phyloP scores from a whole-genome alignment of 2,329 filamentous ascomycete genomes.

The Colletotrichum tropicale region DNA sequence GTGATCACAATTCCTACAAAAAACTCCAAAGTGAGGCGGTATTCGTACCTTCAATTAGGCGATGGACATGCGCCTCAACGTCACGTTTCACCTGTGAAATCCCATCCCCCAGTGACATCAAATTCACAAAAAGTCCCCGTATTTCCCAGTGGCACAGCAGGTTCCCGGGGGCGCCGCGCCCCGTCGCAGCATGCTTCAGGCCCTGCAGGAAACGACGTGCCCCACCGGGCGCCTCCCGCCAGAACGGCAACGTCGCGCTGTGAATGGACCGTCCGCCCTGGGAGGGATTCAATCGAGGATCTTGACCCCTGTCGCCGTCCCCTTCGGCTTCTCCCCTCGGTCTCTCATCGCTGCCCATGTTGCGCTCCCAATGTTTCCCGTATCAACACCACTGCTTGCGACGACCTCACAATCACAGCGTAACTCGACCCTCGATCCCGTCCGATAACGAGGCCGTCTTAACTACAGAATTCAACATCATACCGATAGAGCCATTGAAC shows the following conservation, averaged over 20 bases:
- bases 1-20: no score
- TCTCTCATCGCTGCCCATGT: neutral
- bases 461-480: neutral
- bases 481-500: neutral
- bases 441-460: neutral
- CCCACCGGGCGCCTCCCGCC: neutral
- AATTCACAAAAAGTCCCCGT: neutral
- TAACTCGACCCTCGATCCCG: neutral
- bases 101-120: neutral
- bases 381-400: neutral
- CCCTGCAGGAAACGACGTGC: neutral
- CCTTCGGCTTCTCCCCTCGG: neutral
- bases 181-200: neutral
- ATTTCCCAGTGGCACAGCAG: neutral
- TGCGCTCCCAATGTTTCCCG: neutral
- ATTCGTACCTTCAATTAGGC: neutral
- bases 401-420: neutral
- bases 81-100: neutral
- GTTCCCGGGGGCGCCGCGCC: neutral
- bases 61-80: neutral
- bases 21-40: neutral
- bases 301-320: neutral
- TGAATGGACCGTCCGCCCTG: neutral
- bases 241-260: neutral
- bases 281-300: neutral